A percentile compares a stretch with the other conserved stretches of the same genome.
Evolutionary conservation across 1,139 yeast species (phyloP).

Genomic region (Diutina ranongensis): DNA sequence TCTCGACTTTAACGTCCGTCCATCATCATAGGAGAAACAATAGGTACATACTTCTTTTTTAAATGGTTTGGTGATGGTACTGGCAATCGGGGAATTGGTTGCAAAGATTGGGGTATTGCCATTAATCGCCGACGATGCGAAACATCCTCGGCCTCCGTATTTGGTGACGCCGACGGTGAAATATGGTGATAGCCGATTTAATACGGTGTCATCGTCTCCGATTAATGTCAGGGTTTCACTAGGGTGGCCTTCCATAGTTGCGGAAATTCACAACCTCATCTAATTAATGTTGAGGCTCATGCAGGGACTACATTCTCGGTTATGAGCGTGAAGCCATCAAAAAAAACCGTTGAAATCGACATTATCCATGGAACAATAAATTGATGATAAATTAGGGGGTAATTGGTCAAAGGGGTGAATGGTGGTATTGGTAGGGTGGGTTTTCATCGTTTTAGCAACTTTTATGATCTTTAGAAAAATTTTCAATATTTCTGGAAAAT

Average conservation of each 20-base stretch:
- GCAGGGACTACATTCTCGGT: neutral
- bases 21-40: constrained; percentile 43
- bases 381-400: too few species aligned
- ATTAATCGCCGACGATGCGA: constrained; percentile 30
- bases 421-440: too few species aligned
- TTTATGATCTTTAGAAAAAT: too few species aligned
- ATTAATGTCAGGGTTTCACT: constrained; percentile 1
- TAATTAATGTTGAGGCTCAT: too few species aligned
- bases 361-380: too few species aligned
- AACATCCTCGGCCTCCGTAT: constrained; percentile 61
- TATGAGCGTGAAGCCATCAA: too few species aligned
- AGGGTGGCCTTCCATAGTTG: neutral
- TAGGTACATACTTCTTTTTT: constrained; percentile 53
- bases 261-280: too few species aligned
- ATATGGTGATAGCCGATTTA: constrained; percentile 3
- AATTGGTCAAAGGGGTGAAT: too few species aligned
- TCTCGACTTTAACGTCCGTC: constrained; percentile 33
- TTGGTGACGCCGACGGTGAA: constrained; percentile 16
- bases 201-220: constrained; percentile 5
- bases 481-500: too few species aligned
- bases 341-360: neutral
- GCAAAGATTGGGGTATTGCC: constrained; percentile 28
- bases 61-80: constrained; percentile 37
- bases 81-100: constrained; percentile 14
- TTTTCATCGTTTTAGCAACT: too few species aligned